Evolutionary conservation across 2,329 filamentous ascomycete genomes (phyloP).

Genomic region (Didymella sp.): DNA sequence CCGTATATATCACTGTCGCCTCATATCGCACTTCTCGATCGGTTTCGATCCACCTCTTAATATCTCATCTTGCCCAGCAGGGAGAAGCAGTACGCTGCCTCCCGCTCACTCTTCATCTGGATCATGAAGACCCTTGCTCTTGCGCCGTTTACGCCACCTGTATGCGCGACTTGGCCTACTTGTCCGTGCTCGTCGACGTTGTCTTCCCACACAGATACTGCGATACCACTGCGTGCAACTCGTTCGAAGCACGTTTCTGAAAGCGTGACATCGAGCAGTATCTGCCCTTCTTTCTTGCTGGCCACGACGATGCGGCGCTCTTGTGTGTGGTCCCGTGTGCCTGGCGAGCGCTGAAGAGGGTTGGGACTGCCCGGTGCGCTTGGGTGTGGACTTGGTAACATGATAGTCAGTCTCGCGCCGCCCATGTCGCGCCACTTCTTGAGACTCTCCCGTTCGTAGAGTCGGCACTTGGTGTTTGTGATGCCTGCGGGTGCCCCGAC

Average conservation of each 20-base stretch:
- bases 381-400: constrained; percentile 70
- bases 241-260: constrained; percentile 84
- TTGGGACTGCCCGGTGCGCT: constrained; percentile 42
- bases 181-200: constrained; percentile 57
- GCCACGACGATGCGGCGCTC: constrained; percentile 87
- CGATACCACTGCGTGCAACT: constrained; percentile 83
- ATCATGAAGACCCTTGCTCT: constrained; percentile 70
- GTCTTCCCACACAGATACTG: constrained; percentile 83
- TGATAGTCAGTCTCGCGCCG: constrained; percentile 81
- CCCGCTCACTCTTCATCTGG: constrained; percentile 58
- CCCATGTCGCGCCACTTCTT: constrained; percentile 92
- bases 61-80: constrained; percentile 59
- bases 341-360: constrained; percentile 45
- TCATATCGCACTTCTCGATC: neutral
- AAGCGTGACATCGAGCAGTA: constrained; percentile 82
- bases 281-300: constrained; percentile 70
- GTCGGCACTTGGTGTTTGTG: constrained; percentile 81
- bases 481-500: constrained; percentile 65
- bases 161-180: constrained; percentile 65
- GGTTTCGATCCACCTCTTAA: constrained; percentile 26
- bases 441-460: constrained; percentile 77
- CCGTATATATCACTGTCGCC: neutral
- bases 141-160: constrained; percentile 63
- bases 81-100: constrained; percentile 58
- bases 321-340: constrained; percentile 54